Conservation (phyloP, 2,329 filamentous ascomycete species). For the Chaetomium olivaceum region DNA sequence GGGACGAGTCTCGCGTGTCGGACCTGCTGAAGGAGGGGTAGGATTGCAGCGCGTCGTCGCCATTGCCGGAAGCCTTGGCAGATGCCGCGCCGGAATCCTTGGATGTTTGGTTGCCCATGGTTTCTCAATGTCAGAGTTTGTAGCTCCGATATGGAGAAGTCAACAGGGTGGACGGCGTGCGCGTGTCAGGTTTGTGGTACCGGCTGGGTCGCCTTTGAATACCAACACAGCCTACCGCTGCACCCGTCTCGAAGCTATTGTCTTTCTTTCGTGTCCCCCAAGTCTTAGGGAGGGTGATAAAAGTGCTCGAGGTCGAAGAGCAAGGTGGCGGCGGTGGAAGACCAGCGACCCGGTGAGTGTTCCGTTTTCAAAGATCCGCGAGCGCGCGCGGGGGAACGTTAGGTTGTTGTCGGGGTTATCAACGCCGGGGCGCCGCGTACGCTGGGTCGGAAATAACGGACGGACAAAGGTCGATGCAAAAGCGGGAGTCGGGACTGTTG, state of each 20-base stretch:
- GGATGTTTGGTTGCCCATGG: conserved; percentile 77
- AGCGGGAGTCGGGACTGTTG: conserved; percentile 14
- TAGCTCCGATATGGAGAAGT: conserved; percentile 32
- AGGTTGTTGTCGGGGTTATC: conserved; percentile 20
- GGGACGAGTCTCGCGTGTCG: conserved; percentile 88
- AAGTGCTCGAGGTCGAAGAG: conserved; percentile 53
- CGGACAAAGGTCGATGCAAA: conserved; percentile 22
- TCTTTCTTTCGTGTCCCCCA: conserved; percentile 30
- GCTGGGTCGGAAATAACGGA: conserved; percentile 28
- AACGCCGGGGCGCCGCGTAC: conserved; percentile 19
- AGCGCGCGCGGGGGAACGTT: conserved; percentile 28
- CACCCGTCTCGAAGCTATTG: conserved; percentile 39
- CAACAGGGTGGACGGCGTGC: conserved; percentile 39
- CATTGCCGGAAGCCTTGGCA: conserved; percentile 52
- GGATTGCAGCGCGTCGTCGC: conserved; percentile 67
- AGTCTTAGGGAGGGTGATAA: conserved; percentile 55
- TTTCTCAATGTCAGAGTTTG: conserved; percentile 33
- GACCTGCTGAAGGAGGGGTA: conserved; percentile 91
- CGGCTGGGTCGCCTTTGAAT: conserved; percentile 35
- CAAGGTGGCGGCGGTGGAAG: conserved; percentile 47
- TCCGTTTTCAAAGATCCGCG: conserved; percentile 51
- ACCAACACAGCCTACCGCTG: conserved; percentile 41
- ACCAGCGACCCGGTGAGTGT: conserved; percentile 48
- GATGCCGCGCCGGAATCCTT: conserved; percentile 54
- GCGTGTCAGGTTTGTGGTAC: conserved; percentile 39